Base-by-base conservation (phyloP, 2,329 filamentous ascomycete genomes). In the Pleoardoris graminearum region DNA sequence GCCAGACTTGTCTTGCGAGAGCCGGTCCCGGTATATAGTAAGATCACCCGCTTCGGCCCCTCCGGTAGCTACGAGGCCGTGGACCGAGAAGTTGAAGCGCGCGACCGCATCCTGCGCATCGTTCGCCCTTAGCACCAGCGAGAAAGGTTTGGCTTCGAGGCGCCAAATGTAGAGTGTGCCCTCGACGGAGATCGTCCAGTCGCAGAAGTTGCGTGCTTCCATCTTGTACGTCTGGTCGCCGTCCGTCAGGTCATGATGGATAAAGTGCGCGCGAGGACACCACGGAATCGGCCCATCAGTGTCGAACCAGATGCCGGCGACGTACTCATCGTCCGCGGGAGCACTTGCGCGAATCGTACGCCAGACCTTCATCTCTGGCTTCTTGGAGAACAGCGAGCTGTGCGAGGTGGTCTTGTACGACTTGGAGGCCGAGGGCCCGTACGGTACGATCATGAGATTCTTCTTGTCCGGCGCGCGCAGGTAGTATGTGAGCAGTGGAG, bases 151-250 rank as follows among this genome's bases (percentile, higher is more conserved):
- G 38, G 56, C 62, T 12, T 60, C 58, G 7, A 72, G 53, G 14
- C 37, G 42, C 68, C 68, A 72, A 10, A 53, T 54, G 32, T 66
- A 71, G 10, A 39, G 54, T n/a, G 44, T 54, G 7, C 51, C 58
- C 11, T 51, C 55, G 1, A 69, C 35, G 1, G 17, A 30, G 4
- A 67, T 17, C 1, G 46, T 53, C 68, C 68, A 70, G 50, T 72
- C 65, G 11, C 54, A 53, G 43, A 71, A 71, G 50, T 71, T 69
- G 12, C 42, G 39, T 32, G 68, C 65, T 42, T 72, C 67, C 67
- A 71, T 69, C n/a, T 55, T 22, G 48, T 66, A 53, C 25, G 36
- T 55, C 17, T 35, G 41, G 10, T 23, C 39, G 6, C 61, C 61
- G 2, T 57, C 23, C 3, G 53, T 30, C 11, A 53, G 47, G 16